A percentile compares a stretch with the other conserved stretches of the same genome.
These are phyloP conservation scores for Citeromyces hawaiiensis DNA, from an alignment of 1,139 yeast species.

Conservation along the genomic window DNA sequence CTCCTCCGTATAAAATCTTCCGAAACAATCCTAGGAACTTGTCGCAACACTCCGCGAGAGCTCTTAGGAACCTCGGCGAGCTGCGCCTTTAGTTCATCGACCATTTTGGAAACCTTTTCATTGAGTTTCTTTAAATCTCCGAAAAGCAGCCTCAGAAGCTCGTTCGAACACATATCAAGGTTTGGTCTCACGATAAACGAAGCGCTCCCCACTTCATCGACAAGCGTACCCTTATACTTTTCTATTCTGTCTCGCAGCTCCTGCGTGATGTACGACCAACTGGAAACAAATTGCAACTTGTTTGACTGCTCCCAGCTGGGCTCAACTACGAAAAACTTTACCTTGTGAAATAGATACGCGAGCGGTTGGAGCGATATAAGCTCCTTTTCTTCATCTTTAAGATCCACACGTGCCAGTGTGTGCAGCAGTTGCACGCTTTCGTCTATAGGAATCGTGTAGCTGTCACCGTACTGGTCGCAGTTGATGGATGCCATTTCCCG, in stretches of 20 bases:
- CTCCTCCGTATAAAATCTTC: slow-evolving; percentile 28
- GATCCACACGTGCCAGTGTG: neutral
- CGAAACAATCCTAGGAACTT: slow-evolving; percentile 34
- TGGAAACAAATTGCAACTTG: slow-evolving; percentile 1
- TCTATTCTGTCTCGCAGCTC: neutral
- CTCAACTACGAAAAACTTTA: neutral
- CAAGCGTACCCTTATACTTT: slow-evolving; percentile 18
- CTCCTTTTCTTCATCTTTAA: neutral
- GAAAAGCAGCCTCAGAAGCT: slow-evolving; percentile 6
- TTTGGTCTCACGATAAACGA: slow-evolving; percentile 15
- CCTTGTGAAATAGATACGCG: slow-evolving; percentile 2
- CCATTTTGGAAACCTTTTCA: neutral
- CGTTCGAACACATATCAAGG: neutral
- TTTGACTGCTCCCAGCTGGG: neutral
- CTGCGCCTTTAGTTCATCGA: slow-evolving; percentile 12
- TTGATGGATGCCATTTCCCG: slow-evolving; percentile 11
- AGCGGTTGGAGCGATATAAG: neutral
- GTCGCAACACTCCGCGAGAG: slow-evolving; percentile 9
- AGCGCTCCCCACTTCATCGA: slow-evolving; percentile 10
- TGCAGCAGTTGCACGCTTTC: slow-evolving; percentile 7
- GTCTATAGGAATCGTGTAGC: slow-evolving; percentile 22
- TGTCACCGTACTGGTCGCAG: slow-evolving; percentile 43
- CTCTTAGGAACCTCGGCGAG: slow-evolving; percentile 9
- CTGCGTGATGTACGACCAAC: neutral
- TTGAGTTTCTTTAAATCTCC: slow-evolving; percentile 9